Percentiles rank a stretch among this genome's conserved stretches.
Evolutionary conservation across 2,329 filamentous ascomycete genomes (phyloP).

Genomic region (Amauroascus verrucosus): DNA sequence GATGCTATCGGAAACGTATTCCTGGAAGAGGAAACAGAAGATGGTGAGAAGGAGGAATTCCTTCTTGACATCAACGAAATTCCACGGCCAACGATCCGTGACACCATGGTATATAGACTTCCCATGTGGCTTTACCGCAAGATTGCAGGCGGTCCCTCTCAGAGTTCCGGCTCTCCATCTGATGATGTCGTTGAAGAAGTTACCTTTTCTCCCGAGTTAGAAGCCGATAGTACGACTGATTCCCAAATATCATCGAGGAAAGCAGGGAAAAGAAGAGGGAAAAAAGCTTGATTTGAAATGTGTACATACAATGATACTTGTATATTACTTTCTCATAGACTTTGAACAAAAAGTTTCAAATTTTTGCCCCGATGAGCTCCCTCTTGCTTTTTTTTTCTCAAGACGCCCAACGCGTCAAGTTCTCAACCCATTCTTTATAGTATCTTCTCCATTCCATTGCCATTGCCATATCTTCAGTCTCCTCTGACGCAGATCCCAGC

Average conservation of each 20-base stretch:
- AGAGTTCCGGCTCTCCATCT: conserved; percentile 14
- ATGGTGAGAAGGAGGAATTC: conserved; percentile 72
- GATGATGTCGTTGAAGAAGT: neutral
- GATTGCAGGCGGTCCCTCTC: conserved; percentile 24
- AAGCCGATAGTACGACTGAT: neutral
- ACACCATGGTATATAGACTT: conserved; percentile 72
- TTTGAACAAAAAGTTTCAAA: neutral
- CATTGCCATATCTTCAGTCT: neutral
- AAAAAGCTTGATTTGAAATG: conserved; percentile 1
- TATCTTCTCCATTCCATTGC: conserved; percentile 6
- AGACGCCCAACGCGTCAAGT: conserved; percentile 1
- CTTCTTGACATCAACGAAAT: conserved; percentile 85
- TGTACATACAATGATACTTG: neutral
- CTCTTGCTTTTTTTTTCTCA: neutral
- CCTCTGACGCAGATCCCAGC: neutral
- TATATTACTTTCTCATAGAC: conserved; percentile 2
- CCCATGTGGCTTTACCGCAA: conserved; percentile 61
- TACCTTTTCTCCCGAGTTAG: neutral
- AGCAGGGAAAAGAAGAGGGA: neutral
- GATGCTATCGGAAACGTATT: conserved; percentile 88
- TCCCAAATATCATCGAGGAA: neutral
- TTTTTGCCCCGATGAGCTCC: neutral
- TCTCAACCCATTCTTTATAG: conserved; percentile 10
- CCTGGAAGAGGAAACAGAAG: conserved; percentile 81
- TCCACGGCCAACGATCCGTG: conserved; percentile 59